Evolutionary conservation across 2,329 filamentous ascomycete species (phyloP), one percentile per base, ranked within the genome.

Genomic region (Sarocladium kiliense): DNA sequence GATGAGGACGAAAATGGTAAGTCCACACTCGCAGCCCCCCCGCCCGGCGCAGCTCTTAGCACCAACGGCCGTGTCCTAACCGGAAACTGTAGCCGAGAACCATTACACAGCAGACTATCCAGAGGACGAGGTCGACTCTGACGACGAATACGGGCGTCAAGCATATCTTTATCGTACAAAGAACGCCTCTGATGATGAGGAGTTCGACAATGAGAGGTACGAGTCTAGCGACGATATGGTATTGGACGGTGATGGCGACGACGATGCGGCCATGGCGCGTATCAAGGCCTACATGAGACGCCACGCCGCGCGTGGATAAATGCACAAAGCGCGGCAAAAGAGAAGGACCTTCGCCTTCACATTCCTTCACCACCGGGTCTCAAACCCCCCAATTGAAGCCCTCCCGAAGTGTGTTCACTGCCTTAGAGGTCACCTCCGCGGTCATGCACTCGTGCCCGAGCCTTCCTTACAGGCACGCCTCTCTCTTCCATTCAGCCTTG

Each of bases 51-150:
- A n/a, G n/a, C n/a, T n/a, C n/a, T n/a, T n/a, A n/a, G n/a, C n/a
- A n/a, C n/a, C n/a, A n/a, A n/a, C n/a, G n/a, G n/a, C 16, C 7
- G 18, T 18, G 30, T 30, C 55, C 55, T 55, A 45, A 59, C 58
- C 27, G 19, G 21, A 7, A 36, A 21, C 10, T 16, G 10, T 58
- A 85, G 86, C 88, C 34, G 88, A 92, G 66, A 87, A 90, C 63
- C 85, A 90, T 68, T 91, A 91, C 65, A 84, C 85, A 3, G 86
- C 87, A 54, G 88, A 92, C 66, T 92, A 92, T 61, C 88, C 88
- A 0, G 88, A 92, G 58, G 88, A 92, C 54, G 88, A 92, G 66
- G 78, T 91, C 14, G 85, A 83, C 44, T 86, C 83, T 16, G 87
- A 91, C 61, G 72, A 75, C 54, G 73, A 75, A 56, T 74, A 77